Evolutionary conservation across 1,284 basidiomycete genomes (phyloP).

Genomic region (Tilletia caries): DNA sequence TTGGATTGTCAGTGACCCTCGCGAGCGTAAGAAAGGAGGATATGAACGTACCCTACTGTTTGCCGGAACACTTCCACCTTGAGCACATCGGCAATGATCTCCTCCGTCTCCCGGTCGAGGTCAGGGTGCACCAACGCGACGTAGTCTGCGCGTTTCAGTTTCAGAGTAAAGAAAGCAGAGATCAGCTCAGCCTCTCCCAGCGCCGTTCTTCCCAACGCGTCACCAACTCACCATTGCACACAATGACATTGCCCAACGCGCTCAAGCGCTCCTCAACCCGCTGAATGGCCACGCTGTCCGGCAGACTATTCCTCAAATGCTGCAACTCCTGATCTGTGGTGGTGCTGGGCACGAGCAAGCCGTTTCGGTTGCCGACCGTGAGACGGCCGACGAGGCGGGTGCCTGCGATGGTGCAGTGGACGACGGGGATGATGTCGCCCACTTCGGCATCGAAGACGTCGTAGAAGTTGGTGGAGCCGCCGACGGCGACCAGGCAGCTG

Average conservation of each 20-base stretch:
- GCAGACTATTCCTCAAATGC: conserved; percentile 93
- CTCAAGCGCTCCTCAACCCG: conserved; percentile 93
- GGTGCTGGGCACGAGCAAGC: conserved; percentile 88
- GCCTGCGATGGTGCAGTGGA: conserved; percentile 92
- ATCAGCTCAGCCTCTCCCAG: no score
- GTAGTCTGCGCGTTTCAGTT: conserved; percentile 39
- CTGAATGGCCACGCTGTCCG: conserved; percentile 85
- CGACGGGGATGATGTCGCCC: conserved; percentile 88
- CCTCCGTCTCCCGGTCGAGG: conserved; percentile 96
- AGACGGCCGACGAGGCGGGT: conserved; percentile 90
- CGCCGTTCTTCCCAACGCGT: background rate
- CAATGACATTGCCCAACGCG: conserved; percentile 96
- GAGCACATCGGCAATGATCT: conserved; percentile 98
- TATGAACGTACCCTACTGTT: conserved; percentile 64
- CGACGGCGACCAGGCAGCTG: conserved; percentile 65
- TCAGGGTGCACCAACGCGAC: conserved; percentile 65
- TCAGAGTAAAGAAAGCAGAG: no score
- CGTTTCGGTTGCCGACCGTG: conserved; percentile 83
- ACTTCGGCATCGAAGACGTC: conserved; percentile 94
- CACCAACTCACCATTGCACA: conserved; percentile 73
- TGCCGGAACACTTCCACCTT: conserved; percentile 99
- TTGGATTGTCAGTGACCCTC: background rate
- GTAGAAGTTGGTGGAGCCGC: conserved; percentile 97
- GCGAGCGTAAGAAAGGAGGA: background rate
- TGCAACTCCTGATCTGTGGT: conserved; percentile 98